Evolutionary conservation across 768 basidiomycete species (phyloP), one percentile per base, ranked within the genome.

Genomic region (Astraeus odoratus): DNA sequence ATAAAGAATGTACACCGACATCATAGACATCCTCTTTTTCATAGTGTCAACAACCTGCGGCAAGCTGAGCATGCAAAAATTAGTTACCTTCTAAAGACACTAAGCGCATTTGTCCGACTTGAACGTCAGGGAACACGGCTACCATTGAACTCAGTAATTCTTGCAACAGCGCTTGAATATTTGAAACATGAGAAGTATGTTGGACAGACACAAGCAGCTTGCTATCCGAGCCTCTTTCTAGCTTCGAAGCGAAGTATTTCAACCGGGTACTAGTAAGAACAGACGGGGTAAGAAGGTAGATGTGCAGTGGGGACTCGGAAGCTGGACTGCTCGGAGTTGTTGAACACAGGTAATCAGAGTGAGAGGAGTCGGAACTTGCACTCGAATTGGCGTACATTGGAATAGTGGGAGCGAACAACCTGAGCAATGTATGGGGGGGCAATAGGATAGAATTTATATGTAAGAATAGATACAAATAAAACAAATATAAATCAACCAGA

Each of bases 171-270:
- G 43, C 44, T 12, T 50, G 40, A 19, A 16, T 3, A 15, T 60
- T 41, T 36, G 50, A 49, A 9, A 24, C 23, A 4, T 34, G 33
- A 23, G 27, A n/a, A 4, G 42, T 18, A 7, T 63, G 62, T 0
- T 52, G 47, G 16, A 65, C 48, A 1, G 29, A 48, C 29, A 65
- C 43, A 8, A 63, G 24, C 10, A 65, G 43, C 33, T 48, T 58
- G 39, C 62, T 59, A 3, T 49, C 61, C 30, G 54, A 52, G n/a
- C 63, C 61, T 25, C 51, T 63, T 9, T 57, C 55, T 22, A 65
- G 53, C 31, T 46, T 55, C 6, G 50, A 49, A 1, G 48, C 37
- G 10, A 63, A 59, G 1, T 39, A 16, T 20, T 39, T 43, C 35
- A 65, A 47, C 8, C 43, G 46, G 13, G 8, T n/a, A 13, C 8